A percentile compares a stretch with the other conserved stretches of the same genome.
Evolutionary conservation across 2,329 filamentous ascomycete genomes (phyloP).

Genomic region (Penicillium vulpinum): DNA sequence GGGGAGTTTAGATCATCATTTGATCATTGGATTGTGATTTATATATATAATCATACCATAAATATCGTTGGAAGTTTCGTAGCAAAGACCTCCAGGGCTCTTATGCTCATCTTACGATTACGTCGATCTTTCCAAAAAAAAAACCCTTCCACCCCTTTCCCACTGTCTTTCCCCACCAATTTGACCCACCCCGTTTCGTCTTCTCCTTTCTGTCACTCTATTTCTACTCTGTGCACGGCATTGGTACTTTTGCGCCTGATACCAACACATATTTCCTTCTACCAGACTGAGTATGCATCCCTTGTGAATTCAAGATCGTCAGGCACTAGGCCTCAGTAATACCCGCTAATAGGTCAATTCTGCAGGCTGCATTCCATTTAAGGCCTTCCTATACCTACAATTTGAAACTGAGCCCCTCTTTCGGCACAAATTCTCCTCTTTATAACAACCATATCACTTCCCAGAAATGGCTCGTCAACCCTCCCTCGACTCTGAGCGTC

Average conservation of each 20-base stretch:
- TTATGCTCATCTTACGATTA: slow-evolving; percentile 2
- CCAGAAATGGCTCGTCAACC: slow-evolving; percentile 39
- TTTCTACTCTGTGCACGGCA: not conserved
- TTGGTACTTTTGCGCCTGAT: slow-evolving; percentile 1
- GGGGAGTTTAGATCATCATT: not conserved
- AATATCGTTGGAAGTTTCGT: no score
- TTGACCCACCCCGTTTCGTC: slow-evolving; percentile 24
- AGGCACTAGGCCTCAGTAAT: not conserved
- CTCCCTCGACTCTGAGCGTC: slow-evolving; percentile 56
- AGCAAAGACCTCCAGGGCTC: no score
- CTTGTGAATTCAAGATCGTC: not conserved
- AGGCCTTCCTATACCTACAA: slow-evolving; percentile 1
- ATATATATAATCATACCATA: no score
- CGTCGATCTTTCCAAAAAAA: slow-evolving; percentile 9
- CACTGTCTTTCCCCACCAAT: slow-evolving; percentile 5
- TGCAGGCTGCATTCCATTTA: slow-evolving; percentile 1
- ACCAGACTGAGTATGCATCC: slow-evolving; percentile 1
- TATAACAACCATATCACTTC: not conserved
- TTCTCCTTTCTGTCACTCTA: slow-evolving; percentile 16
- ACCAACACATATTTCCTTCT: not conserved
- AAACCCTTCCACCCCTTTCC: slow-evolving; percentile 1
- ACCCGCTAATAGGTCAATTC: slow-evolving; percentile 9
- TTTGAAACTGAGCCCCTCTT: slow-evolving; percentile 4
- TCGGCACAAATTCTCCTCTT: not conserved
- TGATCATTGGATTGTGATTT: no score